Conservation (phyloP, 305 asterid genomes). For the Fraxinus xanthoxyloides region DNA sequence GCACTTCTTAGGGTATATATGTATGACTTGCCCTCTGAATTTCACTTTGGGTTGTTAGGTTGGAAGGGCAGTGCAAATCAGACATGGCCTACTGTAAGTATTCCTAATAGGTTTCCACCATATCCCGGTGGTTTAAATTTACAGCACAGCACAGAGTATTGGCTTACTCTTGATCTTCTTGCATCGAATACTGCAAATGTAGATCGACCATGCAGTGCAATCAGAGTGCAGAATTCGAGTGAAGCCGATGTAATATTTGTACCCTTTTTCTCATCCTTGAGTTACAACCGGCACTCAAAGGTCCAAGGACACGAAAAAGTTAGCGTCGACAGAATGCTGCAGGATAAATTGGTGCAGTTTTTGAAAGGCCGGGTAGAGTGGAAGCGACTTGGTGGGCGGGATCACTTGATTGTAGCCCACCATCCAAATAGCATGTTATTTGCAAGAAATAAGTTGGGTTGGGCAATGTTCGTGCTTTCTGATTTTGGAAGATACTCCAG, state of each 20-base stretch:
- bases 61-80: conserved; percentile 48
- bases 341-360: conserved; percentile 56
- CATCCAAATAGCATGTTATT: conserved; percentile 82
- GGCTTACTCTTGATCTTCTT: conserved; percentile 90
- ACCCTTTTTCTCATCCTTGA: conserved; percentile 82
- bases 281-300: conserved; percentile 73
- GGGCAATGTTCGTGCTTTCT: conserved; percentile 70
- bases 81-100: conserved; percentile 61
- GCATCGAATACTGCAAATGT: conserved; percentile 45
- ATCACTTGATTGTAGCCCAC: conserved; percentile 77
- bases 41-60: conserved; percentile 80
- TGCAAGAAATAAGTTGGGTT: conserved; percentile 62
- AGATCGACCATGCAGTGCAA: conserved; percentile 56
- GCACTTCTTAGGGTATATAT: conserved; percentile 65
- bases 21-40: conserved; percentile 74
- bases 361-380: conserved; percentile 59
- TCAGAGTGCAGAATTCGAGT: conserved; percentile 51
- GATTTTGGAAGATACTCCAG: conserved; percentile 80
- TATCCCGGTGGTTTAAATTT: conserved; percentile 86
- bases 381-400: conserved; percentile 58
- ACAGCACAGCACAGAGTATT: conserved; percentile 79
- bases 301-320: conserved; percentile 32
- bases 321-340: conserved; percentile 51
- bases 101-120: conserved; percentile 38
- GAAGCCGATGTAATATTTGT: conserved; percentile 69